Conservation (phyloP, 1,284 basidiomycete genomes). For the Mycosarcoma mackinlayi region DNA sequence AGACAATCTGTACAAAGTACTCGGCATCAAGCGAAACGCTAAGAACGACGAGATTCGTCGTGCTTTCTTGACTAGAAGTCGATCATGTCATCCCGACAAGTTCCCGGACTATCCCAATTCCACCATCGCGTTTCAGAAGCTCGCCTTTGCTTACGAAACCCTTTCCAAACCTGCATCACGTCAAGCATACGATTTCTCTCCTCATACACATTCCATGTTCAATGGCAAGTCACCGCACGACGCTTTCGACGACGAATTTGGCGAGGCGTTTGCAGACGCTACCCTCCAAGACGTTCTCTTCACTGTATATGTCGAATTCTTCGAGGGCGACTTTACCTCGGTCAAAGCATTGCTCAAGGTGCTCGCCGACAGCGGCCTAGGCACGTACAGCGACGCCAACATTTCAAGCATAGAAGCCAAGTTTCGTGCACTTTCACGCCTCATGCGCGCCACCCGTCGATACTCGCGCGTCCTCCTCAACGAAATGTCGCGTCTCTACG, state of each 20-base stretch:
- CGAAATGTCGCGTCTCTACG: conserved; percentile 79
- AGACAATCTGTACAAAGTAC: conserved; percentile 77
- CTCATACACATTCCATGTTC: conserved; percentile 44
- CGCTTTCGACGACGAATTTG: conserved; percentile 50
- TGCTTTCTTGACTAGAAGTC: conserved; percentile 80
- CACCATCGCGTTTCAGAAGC: conserved; percentile 84
- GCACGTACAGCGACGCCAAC: conserved; percentile 64
- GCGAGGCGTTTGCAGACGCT: conserved; percentile 46
- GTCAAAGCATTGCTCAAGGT: conserved; percentile 71
- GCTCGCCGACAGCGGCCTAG: conserved; percentile 63
- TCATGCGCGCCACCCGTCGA: conserved; percentile 75
- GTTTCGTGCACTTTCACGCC: conserved; percentile 64
- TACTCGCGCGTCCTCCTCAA: conserved; percentile 79
- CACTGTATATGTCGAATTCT: conserved; percentile 80
- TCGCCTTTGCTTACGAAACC: conserved; percentile 83
- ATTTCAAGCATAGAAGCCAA: conserved; percentile 68
- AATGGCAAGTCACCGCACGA: conserved; percentile 45
- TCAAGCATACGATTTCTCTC: conserved; percentile 76
- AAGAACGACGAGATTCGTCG: conserved; percentile 77
- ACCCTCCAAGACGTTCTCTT: conserved; percentile 77
- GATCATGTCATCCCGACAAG: conserved; percentile 86
- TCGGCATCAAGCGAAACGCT: conserved; percentile 74
- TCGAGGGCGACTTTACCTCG: conserved; percentile 78
- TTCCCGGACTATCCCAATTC: conserved; percentile 79
- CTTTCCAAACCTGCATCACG: conserved; percentile 79